Evolutionary conservation across 192 early-diverging fungal genomes (phyloP).

Genomic region (Gonapodya prolifera): DNA sequence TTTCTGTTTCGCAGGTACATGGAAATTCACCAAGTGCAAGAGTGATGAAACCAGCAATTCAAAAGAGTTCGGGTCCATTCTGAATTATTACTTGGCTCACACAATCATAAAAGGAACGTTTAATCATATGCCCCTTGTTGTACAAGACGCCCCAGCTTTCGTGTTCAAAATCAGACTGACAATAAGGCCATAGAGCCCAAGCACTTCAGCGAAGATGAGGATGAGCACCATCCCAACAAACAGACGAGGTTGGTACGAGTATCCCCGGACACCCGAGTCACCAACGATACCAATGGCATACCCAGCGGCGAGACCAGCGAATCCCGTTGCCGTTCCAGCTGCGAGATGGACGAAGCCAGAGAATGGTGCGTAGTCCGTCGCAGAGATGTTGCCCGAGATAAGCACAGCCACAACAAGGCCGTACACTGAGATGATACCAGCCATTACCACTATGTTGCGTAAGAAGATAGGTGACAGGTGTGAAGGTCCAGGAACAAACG

Average conservation of each 20-base stretch:
- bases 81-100: no score
- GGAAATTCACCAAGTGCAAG: no score
- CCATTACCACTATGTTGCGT: constrained; percentile 6
- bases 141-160: constrained; percentile 29
- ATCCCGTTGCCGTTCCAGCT: constrained; percentile 66
- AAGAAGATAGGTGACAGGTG: neutral
- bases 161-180: constrained; percentile 77
- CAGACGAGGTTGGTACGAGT: constrained; percentile 63
- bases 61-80: no score
- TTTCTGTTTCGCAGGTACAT: no score
- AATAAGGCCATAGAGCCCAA: constrained; percentile 77
- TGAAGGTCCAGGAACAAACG: neutral
- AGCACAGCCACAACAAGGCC: constrained; percentile 94
- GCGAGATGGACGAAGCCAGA: constrained; percentile 69
- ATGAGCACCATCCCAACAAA: constrained; percentile 81
- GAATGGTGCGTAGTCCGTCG: constrained; percentile 11
- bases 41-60: no score
- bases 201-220: constrained; percentile 80
- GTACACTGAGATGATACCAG: constrained; percentile 98
- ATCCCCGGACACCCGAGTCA: constrained; percentile 73
- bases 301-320: constrained; percentile 75
- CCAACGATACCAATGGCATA: constrained; percentile 87
- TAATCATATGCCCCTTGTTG: neutral
- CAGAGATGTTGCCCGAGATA: constrained; percentile 46
- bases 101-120: no score